phyloP scores from a whole-genome alignment of 164 flowering plant species.

The Tinospora cordifolia region DNA sequence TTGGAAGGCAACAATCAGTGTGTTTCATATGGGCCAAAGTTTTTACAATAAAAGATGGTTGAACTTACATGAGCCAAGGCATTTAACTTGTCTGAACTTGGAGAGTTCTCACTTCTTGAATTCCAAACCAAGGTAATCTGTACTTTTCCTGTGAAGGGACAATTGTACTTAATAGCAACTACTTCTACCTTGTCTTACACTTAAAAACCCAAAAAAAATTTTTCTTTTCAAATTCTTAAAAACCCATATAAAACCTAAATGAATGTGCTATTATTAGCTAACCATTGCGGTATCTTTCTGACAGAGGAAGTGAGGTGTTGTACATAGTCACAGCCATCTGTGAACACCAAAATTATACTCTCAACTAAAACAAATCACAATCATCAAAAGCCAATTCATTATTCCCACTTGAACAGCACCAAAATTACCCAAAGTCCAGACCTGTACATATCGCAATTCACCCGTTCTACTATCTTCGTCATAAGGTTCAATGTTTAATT shows the following conservation, averaged over 20 bases:
- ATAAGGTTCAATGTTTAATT: slow-evolving; percentile 62
- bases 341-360: slow-evolving; percentile 12
- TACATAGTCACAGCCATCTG: slow-evolving; percentile 95
- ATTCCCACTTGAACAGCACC: no score
- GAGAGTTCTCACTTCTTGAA: slow-evolving; percentile 72
- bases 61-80: slow-evolving; percentile 64
- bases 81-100: slow-evolving; percentile 51
- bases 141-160: slow-evolving; percentile 53
- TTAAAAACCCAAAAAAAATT: neutral
- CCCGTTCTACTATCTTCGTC: slow-evolving; percentile 81
- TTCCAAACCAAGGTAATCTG: slow-evolving; percentile 96
- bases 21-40: neutral
- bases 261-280: neutral
- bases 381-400: neutral
- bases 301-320: slow-evolving; percentile 66
- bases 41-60: neutral
- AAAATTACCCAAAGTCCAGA: slow-evolving; percentile 14
- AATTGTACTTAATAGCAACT: neutral
- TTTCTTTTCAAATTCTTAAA: neutral
- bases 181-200: neutral
- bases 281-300: slow-evolving; percentile 81
- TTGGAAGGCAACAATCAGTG: neutral
- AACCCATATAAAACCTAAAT: neutral
- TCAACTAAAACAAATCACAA: neutral
- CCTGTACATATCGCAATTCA: slow-evolving; percentile 90